Evolutionary conservation across 129 eudicot genomes (phyloP), one percentile per base, ranked within the genome.

Genomic region (Centaurea solstitialis): DNA sequence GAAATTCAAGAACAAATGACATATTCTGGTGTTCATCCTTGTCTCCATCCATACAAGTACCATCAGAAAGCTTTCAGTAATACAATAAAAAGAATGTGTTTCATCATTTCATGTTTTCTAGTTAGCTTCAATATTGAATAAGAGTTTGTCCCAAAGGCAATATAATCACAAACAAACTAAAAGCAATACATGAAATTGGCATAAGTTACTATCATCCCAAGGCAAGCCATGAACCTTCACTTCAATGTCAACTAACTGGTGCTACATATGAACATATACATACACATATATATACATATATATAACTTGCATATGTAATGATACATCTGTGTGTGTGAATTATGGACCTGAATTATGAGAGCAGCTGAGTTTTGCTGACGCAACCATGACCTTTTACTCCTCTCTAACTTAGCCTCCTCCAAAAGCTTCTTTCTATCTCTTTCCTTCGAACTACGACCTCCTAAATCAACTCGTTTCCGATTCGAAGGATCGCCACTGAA

Each of bases 391-490:
- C 97, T 74, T 20, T 86, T 89, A 65, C 87, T 88, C 76, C 99
- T 85, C 86, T 95, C 99, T 78, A 87, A 78, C 81, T 90, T 87
- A 9, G 99, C 88, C 47, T 95, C 97, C 74, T 95, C 99, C 24
- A 95, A 68, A 83, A 92, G 92, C 85, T 95, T 95, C 87, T 91
- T 87, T 4, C 97, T 82, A 74, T 95, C 99, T 70, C 97, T 80
- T 84, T 95, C 99, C 80, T 92, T 92, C 4, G 99, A 89, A 66
- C 99, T 95, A 59, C 99, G 94, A n/a, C 99, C 99, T 17, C 99
- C 99, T 80, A 95, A 90, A 95, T 95, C 97, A 28, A 95, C 99
- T 57, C 97, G 91, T 71, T 92, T 94, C 82, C 93, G 77, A 38
- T 89, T 85, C 47, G 99, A 89, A 5, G 96, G 87, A 89, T 95